phyloP scores from a whole-genome alignment of 345 rosid genomes.

The Laguncularia racemosa region DNA sequence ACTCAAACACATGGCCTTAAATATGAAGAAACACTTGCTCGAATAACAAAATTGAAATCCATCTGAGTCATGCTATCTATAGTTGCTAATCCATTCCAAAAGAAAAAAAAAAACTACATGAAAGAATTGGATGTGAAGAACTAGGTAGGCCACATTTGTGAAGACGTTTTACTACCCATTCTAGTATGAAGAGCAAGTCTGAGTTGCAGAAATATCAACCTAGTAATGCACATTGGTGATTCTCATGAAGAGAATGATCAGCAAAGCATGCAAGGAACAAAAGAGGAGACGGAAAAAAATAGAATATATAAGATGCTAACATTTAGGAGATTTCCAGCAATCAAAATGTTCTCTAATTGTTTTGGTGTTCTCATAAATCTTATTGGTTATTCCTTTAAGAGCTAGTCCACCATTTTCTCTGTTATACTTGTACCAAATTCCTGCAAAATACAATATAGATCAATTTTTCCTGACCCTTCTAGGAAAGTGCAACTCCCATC shows the following conservation, averaged over 20 bases:
- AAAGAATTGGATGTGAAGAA: too few relatives aligned
- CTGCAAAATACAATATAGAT: conserved; percentile 24
- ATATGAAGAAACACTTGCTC: too few relatives aligned
- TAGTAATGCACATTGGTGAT: conserved; percentile 15
- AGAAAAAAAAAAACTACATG: too few relatives aligned
- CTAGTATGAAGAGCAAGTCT: too few relatives aligned
- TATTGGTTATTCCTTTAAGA: conserved; percentile 90
- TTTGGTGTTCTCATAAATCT: conserved; percentile 93
- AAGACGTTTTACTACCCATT: too few relatives aligned
- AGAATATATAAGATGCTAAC: conserved; percentile 27
- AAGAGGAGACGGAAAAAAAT: too few relatives aligned
- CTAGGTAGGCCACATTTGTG: too few relatives aligned
- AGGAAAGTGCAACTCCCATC: background rate
- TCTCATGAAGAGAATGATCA: background rate
- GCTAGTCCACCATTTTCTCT: conserved; percentile 99
- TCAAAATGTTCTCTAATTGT: conserved; percentile 76
- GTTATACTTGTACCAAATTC: conserved; percentile 99
- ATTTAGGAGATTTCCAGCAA: conserved; percentile 68
- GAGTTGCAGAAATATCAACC: conserved; percentile 77
- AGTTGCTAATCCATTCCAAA: too few relatives aligned
- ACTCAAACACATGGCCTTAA: too few relatives aligned
- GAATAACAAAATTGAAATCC: too few relatives aligned
- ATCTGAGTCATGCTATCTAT: too few relatives aligned
- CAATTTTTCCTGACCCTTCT: background rate
- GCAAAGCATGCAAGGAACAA: background rate